Evolutionary conservation across 306 rosid genomes (phyloP).

Genomic region (Vachellia collinsii): DNA sequence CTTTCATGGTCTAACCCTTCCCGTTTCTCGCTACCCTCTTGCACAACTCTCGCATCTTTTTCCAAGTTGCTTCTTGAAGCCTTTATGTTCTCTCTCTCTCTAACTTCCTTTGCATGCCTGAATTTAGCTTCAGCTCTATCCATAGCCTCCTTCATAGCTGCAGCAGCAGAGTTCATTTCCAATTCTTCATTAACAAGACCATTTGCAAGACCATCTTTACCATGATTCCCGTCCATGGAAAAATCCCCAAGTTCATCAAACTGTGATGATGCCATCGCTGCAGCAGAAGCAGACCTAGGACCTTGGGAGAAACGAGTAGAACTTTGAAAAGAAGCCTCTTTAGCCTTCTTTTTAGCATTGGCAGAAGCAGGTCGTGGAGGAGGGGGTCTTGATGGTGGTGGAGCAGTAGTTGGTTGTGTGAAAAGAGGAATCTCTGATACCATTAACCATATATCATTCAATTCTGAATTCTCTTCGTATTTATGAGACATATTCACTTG

Average conservation of each 20-base stretch:
- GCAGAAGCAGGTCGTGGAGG: constrained; percentile 84
- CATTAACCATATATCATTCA: constrained; percentile 78
- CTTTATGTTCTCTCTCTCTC: constrained; percentile 86
- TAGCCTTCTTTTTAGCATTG: constrained; percentile 63
- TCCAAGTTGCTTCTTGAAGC: constrained; percentile 69
- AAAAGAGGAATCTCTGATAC: constrained; percentile 93
- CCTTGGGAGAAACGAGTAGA: constrained; percentile 57
- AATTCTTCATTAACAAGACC: constrained; percentile 73
- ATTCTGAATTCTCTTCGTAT: constrained; percentile 65
- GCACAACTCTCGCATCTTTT: constrained; percentile 63
- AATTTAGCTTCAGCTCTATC: constrained; percentile 96
- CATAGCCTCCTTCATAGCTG: constrained; percentile 99
- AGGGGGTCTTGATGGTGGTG: constrained; percentile 98
- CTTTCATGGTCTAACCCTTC: constrained; percentile 71
- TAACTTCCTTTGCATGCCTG: constrained; percentile 84
- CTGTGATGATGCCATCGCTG: constrained; percentile 55
- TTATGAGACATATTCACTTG: constrained; percentile 63
- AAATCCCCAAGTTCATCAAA: constrained; percentile 81
- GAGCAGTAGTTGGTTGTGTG: constrained; percentile 94
- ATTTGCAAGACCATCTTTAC: constrained; percentile 59
- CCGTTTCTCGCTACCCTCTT: constrained; percentile 61
- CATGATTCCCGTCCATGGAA: constrained; percentile 60
- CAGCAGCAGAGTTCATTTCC: constrained; percentile 95
- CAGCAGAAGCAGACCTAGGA: constrained; percentile 61
- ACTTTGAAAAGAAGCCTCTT: constrained; percentile 60